Evolutionary conservation across 805 yeast genomes (phyloP), one percentile per base, ranked within the genome.

Genomic region (Debaryomyces prosopidis): DNA sequence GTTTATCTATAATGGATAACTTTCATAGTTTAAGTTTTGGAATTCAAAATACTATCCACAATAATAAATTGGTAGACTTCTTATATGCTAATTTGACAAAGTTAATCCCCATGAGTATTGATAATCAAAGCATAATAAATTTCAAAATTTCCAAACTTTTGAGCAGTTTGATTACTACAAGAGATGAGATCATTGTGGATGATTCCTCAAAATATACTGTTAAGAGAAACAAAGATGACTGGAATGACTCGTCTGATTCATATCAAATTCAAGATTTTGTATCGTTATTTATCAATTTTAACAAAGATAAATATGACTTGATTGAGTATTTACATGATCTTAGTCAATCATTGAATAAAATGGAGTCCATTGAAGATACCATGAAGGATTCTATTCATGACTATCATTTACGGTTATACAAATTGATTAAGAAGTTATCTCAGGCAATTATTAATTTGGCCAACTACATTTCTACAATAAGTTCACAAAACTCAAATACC

Each of bases 1-100:
- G 76, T 34, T 51, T 82, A 32, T 63, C 71, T 10, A 61, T 79
- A 7, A 58, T 72, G 19, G 76, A 71, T 48, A 50, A 58, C 34
- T 54, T 64, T 37, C 63, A 63, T 40, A 45, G 66, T 18, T 47
- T 71, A 23, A 59, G 63, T 43, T 68, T 60, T 53, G 76, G 75
- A 3, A 51, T 59, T 7, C 71, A 65, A 39, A 59, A 54, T 33
- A 38, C 40, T 17, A 28, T 53, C 1, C 46, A 42, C 15, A 36
- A 39, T 11, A 45, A 40, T 11, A 42, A 43, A 4, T 43, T 49
- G 19, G 28, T 45, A 11, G 35, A 34, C 7, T 40, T 47, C 6
- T 46, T 61, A 18, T 36, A 40, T 9, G 23, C 39, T 1, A 52
- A 62, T 35, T 17, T 57, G 17, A 35, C 44, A 10, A 43, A 41